Evolutionary conservation across 495 filamentous ascomycete genomes (phyloP), one percentile per base, ranked within the genome.

Genomic region (Pseudevernia furfuracea): DNA sequence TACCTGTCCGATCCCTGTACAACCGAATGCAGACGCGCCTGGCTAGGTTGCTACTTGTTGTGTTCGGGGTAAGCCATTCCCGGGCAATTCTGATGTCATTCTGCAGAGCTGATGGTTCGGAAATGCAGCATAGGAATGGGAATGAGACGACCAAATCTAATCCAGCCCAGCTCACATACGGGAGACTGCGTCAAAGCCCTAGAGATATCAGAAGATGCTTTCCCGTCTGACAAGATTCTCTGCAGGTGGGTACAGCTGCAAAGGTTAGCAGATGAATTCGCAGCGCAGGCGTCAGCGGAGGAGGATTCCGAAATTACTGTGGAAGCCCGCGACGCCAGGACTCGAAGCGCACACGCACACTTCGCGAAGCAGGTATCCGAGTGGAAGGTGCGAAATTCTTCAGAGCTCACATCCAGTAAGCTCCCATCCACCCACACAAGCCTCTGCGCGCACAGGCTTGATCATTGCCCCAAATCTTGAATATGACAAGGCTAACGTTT

Each of bases 161-260:
- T 96, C 41, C 81, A 89, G 21, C 96, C 89, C 87, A 87, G 86
- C 14, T 78, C 85, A 8, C 95, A 94, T 69, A 90, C 96, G 85
- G 83, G 86, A 23, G 92, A 97, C 68, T 92, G 87, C 66, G 74
- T 96, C 55, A 83, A 89, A 1, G 81, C 88, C 4, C 76, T 97
- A 5, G 84, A 90, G 71, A 83, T 76, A 4, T 88, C 87, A 25
- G 81, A 88, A 7, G 84, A 92, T 38, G 85, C 89, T 0, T 76
- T 85, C 12, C 82, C 85, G 1, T 86, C 89, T 3, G 93, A 97
- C 71, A 84, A 79, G 67, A 77, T 82, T 11, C 74, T 96, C 19
- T 84, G 87, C 60, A 88, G 92, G 66, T 86, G 89, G 77, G 84
- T 92, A 10, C 88, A 85, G 70, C 80, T 91, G 43, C 90, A 89